Evolutionary conservation across 257 asterid species (phyloP), one percentile per base, ranked within the genome.

Genomic region (Paraleonurus japonicus): DNA sequence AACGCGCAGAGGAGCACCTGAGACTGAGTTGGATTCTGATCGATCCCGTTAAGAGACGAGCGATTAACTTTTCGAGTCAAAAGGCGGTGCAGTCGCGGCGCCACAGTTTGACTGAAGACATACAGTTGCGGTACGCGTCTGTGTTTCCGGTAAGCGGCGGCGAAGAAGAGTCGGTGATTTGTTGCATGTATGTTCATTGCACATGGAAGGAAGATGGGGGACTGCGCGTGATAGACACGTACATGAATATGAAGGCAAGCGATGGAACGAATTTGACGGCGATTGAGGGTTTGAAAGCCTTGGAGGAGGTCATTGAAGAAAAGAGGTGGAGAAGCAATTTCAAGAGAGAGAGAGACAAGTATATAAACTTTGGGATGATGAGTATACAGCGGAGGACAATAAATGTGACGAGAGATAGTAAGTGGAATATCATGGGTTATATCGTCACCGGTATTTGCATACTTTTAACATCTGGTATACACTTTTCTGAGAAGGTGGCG

Each of bases 11-110:
- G 70, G 80, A 84, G 53, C 69, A 76, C 7, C 51, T 91, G 82
- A 47, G 76, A 2, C 61, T 89, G 82, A 89, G 95, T 77, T 91
- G 97, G 97, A 87, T 91, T 20, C 11, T 91, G 67, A 84, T 89
- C 7, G 92, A 87, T 71, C 86, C 89, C 0, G 37, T 10, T 3
- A 78, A 32, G 23, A 75, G 79, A 10, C 75, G 89, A 48, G 91
- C 96, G 5, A 81, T 81, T 0, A 89, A 82, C 65, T 32, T 89
- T 41, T 79, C 95, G 13, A 87, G 96, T 48, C 26, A 20, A 10
- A 10, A n/a, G 64, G 86, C 90, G 48, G 92, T 89, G 81, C 86
- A 79, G 16, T 82, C 85, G 48, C 76, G 73, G 16, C 79, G 81
- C 11, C 95, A 83, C 68, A 86, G 93, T 87, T 37, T 87, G 64